These are phyloP conservation scores for Penicillium samsonianum DNA, from an alignment of 495 filamentous ascomycete genomes.

Conservation along the genomic window DNA sequence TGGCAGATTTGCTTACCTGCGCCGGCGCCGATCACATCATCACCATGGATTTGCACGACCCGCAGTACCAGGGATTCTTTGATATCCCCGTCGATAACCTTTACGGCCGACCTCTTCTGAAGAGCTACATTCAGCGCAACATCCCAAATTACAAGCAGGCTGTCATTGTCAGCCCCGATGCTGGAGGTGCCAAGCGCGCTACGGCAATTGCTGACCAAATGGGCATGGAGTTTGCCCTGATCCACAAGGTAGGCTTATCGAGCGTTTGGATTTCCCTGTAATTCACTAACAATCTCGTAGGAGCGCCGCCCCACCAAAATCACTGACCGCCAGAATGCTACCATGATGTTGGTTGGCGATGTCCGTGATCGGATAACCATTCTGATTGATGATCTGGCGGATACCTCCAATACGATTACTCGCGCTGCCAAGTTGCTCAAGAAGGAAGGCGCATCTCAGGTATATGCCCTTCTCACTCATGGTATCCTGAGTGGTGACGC, in stretches of 20 bases:
- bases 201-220: conserved; percentile 95
- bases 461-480: conserved; percentile 91
- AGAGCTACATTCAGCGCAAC: conserved; percentile 84
- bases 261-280: conserved; percentile 14
- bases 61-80: conserved; percentile 98
- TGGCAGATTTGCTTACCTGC: conserved; percentile 91
- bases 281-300: conserved; percentile 41
- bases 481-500: conserved; percentile 94
- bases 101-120: conserved; percentile 82
- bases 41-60: conserved; percentile 94
- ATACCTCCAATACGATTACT: conserved; percentile 96
- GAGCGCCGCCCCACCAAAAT: conserved; percentile 96
- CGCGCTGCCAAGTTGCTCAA: conserved; percentile 95
- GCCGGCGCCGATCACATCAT: conserved; percentile 96
- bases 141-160: conserved; percentile 86
- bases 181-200: conserved; percentile 92
- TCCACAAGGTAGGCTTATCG: conserved; percentile 79
- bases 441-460: conserved; percentile 83
- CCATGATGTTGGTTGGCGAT: conserved; percentile 97
- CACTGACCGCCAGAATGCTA: conserved; percentile 90
- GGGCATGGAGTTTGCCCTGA: conserved; percentile 90
- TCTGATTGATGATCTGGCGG: conserved; percentile 89
- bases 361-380: conserved; percentile 80
- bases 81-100: conserved; percentile 98
- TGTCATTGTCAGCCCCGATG: conserved; percentile 94